Evolutionary conservation across 768 basidiomycete species (phyloP).

Genomic region (Podaxis sp.): DNA sequence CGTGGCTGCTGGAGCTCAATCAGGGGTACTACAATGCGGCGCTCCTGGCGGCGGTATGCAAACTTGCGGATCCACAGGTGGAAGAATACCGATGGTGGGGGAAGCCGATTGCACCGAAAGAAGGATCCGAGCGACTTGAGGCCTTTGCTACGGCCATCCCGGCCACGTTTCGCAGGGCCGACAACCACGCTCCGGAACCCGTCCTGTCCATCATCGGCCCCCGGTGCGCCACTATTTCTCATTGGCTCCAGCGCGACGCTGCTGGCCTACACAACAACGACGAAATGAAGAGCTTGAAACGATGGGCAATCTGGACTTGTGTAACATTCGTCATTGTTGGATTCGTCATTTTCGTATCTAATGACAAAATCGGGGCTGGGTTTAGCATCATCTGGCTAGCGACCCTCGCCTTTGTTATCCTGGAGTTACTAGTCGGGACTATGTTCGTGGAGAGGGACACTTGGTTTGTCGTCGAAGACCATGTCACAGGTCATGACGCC

Average conservation of each 20-base stretch:
- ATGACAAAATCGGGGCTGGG: background rate
- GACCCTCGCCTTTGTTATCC: background rate
- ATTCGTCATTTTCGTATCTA: background rate
- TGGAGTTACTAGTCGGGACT: slow-evolving; percentile 10
- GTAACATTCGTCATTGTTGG: background rate
- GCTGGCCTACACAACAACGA: background rate
- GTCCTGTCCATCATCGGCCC: slow-evolving; percentile 17
- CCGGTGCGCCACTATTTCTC: slow-evolving; percentile 13
- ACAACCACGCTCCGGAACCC: background rate
- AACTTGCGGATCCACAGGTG: slow-evolving; percentile 9
- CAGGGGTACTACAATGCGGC: slow-evolving; percentile 28
- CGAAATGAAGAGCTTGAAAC: slow-evolving; percentile 4
- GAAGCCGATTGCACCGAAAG: slow-evolving; percentile 10
- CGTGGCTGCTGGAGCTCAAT: slow-evolving; percentile 27
- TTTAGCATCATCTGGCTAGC: background rate
- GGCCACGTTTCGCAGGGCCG: background rate
- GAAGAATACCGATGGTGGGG: slow-evolving; percentile 17
- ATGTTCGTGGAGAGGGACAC: slow-evolving; percentile 15
- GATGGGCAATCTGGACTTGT: background rate
- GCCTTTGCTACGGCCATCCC: slow-evolving; percentile 14
- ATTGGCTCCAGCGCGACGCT: slow-evolving; percentile 13
- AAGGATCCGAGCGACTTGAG: slow-evolving; percentile 15
- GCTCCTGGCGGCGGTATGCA: slow-evolving; percentile 25
- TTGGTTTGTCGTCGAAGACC: slow-evolving; percentile 17
- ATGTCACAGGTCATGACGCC: slow-evolving; percentile 1